Percentiles rank a stretch among this genome's conserved stretches.
phyloP scores from a whole-genome alignment of 176 grass and related monocot species.

The Puccinellia tenuiflora region DNA sequence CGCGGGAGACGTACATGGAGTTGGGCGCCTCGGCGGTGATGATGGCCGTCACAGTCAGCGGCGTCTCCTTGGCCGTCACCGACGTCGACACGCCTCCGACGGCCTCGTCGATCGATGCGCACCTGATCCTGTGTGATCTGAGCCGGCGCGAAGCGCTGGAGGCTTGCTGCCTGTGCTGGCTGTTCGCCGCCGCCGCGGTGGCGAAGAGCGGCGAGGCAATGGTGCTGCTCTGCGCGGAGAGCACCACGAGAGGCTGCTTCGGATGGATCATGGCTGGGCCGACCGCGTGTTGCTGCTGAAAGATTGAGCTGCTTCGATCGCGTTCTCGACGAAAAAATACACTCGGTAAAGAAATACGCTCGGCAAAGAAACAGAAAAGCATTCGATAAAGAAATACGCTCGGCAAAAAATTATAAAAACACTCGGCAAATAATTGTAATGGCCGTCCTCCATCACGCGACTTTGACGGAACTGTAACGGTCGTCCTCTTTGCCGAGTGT shows the following conservation, averaged over 20 bases:
- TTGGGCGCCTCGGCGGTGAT: constrained; percentile 41
- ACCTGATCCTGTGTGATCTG: constrained; percentile 5
- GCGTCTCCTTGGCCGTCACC: neutral
- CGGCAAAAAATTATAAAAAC: too few species aligned
- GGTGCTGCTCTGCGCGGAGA: constrained; percentile 17
- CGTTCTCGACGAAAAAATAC: too few species aligned
- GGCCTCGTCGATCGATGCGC: constrained; percentile 14
- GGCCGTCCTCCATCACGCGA: too few species aligned
- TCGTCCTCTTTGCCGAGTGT: too few species aligned
- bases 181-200: neutral
- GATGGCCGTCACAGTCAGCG: constrained; percentile 39
- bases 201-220: constrained; percentile 16
- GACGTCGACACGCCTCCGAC: neutral
- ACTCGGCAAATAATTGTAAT: too few species aligned
- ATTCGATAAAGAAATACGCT: too few species aligned
- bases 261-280: constrained; percentile 32
- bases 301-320: neutral
- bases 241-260: constrained; percentile 39
- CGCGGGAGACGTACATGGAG: constrained; percentile 36
- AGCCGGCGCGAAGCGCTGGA: neutral
- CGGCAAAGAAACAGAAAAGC: too few species aligned
- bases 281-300: too few species aligned
- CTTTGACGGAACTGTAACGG: too few species aligned
- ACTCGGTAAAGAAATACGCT: too few species aligned
- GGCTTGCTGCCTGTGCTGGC: neutral